These are phyloP conservation scores for Craspedostauros australis DNA, from an alignment of 108 stramenopile genomes.

Conservation along the genomic window DNA sequence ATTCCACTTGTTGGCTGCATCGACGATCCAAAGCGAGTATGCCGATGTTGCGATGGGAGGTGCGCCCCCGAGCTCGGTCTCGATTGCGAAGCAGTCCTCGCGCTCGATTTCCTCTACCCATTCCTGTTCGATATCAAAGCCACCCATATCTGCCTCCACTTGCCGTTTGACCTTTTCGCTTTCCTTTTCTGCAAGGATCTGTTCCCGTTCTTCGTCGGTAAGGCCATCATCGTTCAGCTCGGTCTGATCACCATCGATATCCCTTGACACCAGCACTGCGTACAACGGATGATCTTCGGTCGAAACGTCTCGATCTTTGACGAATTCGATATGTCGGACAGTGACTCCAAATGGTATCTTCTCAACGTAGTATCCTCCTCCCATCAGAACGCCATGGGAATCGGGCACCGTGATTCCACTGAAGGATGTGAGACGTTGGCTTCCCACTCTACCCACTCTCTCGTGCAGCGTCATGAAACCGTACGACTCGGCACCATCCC, in stretches of 20 bases:
- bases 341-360: constrained; percentile 75
- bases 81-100: constrained; percentile 76
- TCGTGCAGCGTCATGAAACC: constrained; percentile 83
- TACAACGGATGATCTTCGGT: constrained; percentile 61
- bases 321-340: constrained; percentile 67
- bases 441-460: constrained; percentile 80
- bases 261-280: constrained; percentile 69
- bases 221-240: constrained; percentile 73
- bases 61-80: constrained; percentile 59
- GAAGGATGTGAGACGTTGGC: constrained; percentile 72
- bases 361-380: constrained; percentile 67
- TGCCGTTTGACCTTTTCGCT: constrained; percentile 65
- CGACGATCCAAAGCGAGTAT: constrained; percentile 82
- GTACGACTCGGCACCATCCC: constrained; percentile 10
- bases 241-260: constrained; percentile 68
- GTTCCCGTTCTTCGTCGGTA: constrained; percentile 64
- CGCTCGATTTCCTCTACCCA: constrained; percentile 87
- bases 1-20: constrained; percentile 69
- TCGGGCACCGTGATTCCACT: constrained; percentile 49
- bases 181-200: constrained; percentile 70
- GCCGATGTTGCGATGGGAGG: constrained; percentile 54
- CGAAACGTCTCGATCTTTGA: constrained; percentile 61
- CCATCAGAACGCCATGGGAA: constrained; percentile 61
- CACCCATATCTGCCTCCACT: constrained; percentile 87
- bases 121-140: constrained; percentile 86